A percentile compares a stretch with the other conserved stretches of the same genome.
Conservation (phyloP, 495 filamentous ascomycete genomes). For the Chaetomium cochliodes region DNA sequence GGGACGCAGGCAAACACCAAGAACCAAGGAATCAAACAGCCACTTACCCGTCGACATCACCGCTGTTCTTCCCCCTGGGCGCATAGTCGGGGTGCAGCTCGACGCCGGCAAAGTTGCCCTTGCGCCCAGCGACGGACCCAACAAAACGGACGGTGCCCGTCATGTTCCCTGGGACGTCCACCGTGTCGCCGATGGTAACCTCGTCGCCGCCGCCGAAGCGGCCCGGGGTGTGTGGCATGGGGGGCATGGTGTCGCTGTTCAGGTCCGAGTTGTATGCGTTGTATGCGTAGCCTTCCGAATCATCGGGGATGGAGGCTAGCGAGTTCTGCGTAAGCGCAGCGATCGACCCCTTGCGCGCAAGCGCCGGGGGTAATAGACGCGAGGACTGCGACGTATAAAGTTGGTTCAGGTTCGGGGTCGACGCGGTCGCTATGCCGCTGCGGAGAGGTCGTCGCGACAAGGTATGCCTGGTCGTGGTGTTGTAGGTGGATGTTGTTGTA, state of each 20-base stretch:
- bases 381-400: conserved; percentile 46
- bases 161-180: conserved; percentile 96
- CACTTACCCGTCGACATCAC: conserved; percentile 90
- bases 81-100: conserved; percentile 82
- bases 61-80: conserved; percentile 86
- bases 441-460: conserved; percentile 35
- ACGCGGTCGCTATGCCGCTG: conserved; percentile 54
- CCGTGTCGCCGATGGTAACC: conserved; percentile 77
- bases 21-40: background rate
- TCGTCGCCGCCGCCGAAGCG: conserved; percentile 36
- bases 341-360: conserved; percentile 65
- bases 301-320: conserved; percentile 60
- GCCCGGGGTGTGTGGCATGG: conserved; percentile 32
- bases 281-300: conserved; percentile 56
- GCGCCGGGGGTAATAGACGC: conserved; percentile 46
- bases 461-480: conserved; percentile 79
- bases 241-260: conserved; percentile 45
- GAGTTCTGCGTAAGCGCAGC: conserved; percentile 61
- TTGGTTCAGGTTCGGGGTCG: conserved; percentile 57
- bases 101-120: conserved; percentile 90
- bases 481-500: conserved; percentile 56
- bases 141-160: conserved; percentile 85
- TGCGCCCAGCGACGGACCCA: conserved; percentile 82
- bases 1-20: background rate
- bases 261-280: conserved; percentile 43